Conservation (phyloP, 495 filamentous ascomycete species). For the Extremus antarcticus region DNA sequence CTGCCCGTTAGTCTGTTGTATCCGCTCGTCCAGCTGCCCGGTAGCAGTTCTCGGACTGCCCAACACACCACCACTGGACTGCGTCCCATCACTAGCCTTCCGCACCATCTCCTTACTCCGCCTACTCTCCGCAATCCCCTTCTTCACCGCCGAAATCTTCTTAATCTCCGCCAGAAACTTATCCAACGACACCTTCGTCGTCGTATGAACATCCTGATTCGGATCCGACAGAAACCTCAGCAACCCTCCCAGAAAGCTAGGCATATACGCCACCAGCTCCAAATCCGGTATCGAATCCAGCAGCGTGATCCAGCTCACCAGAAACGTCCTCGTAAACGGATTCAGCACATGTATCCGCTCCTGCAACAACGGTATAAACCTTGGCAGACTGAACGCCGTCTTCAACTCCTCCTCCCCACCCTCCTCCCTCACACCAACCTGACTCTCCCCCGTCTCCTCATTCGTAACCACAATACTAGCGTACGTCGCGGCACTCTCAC, state of each 20-base stretch:
- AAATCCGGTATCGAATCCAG: constrained; percentile 95
- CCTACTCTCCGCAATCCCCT: constrained; percentile 77
- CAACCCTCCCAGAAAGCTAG: constrained; percentile 81
- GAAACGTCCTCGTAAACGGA: constrained; percentile 85
- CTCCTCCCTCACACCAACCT: constrained; percentile 30
- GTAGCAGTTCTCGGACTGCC: constrained; percentile 3
- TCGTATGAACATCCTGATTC: constrained; percentile 85
- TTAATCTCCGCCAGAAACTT: constrained; percentile 91
- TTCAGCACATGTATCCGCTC: constrained; percentile 90
- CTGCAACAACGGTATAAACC: constrained; percentile 85
- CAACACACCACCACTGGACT: constrained; percentile 2
- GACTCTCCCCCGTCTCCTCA: constrained; percentile 37
- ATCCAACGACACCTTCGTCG: constrained; percentile 82
- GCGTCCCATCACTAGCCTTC: constrained; percentile 3
- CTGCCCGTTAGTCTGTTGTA: too few species aligned
- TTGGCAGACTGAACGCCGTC: constrained; percentile 83
- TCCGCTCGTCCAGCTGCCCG: too few species aligned
- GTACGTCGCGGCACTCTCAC: constrained; percentile 91
- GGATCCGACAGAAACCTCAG: constrained; percentile 87
- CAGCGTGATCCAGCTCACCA: constrained; percentile 91
- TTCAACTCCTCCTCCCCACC: constrained; percentile 40
- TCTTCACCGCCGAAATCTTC: constrained; percentile 82
- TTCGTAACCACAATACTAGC: constrained; percentile 65
- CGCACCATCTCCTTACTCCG: constrained; percentile 44
- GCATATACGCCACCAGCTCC: constrained; percentile 85